Base-by-base conservation (phyloP, 306 rosid genomes). In the Alnus rubra region DNA sequence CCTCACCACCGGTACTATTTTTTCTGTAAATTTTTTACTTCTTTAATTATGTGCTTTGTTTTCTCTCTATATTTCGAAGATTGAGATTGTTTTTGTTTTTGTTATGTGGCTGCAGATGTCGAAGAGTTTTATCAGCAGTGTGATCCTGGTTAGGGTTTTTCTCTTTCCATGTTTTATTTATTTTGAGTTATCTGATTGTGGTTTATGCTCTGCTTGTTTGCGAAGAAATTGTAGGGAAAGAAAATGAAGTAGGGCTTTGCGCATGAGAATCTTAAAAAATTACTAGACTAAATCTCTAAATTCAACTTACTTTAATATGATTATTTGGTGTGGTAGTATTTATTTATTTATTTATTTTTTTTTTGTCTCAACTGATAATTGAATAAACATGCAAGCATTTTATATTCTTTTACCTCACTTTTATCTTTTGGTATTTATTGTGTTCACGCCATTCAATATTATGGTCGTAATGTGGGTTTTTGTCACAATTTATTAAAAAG, bases 101-200 rank as follows among this genome's bases (percentile, higher is more conserved):
- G 15, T 50, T 54, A 31, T 54, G 6, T 67, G 55, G 62, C 51
- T 84, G 80, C 90, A 88, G 92, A 87, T 45, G 87, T 82, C 49
- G 71, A 85, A 42, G 86, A 80, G 73, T 88, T 88, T 56, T 87
- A 58, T 73, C 91, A 82, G 81, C 89, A 88, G 87, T 91, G 95
- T 71, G 88, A 88, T 78, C 92, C 92, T 54, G 94, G 94, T 90
- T 48, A 62, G 84, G 19, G 55, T 81, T 77, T 54, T 14, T 62
- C 73, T 74, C 30, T 11, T 44, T 1, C 73, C 5, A 5, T 76
- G 44, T 62, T 23, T 12, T 3, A 2, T 71, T 47, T 48, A 18
- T n/a, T 52, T 44, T 64, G 30, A 1, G 11, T 4, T n/a, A 9
- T 53, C 56, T 33, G 18, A 9, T 53, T 58, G 65, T 14, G 16